Conservation (phyloP, 305 asterid species). For the Fraxinus velutina region DNA sequence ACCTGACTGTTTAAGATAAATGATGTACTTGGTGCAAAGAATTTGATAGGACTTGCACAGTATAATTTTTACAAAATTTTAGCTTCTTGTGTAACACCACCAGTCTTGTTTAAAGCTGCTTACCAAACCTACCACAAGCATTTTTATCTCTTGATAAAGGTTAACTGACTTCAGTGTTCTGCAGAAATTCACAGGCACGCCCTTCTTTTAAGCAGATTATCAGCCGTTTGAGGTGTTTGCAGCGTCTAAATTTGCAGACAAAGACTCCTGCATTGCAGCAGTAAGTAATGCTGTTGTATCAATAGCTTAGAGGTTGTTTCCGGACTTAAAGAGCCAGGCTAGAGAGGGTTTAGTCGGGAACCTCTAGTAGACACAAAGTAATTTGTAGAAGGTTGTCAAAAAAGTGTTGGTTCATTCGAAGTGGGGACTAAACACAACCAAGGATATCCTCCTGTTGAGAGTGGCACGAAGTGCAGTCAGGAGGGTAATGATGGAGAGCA, state of each 20-base stretch:
- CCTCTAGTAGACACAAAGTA: constrained; percentile 31
- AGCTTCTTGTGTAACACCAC: background rate
- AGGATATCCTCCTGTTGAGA: constrained; percentile 34
- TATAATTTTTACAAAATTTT: background rate
- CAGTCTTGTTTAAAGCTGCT: background rate
- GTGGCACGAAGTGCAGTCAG: constrained; percentile 37
- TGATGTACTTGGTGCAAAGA: background rate
- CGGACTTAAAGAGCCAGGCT: constrained; percentile 33
- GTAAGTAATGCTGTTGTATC: constrained; percentile 32
- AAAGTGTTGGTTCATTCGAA: constrained; percentile 77
- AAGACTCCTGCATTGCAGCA: constrained; percentile 31
- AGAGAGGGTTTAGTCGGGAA: constrained; percentile 22
- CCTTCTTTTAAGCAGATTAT: constrained; percentile 88
- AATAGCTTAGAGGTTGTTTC: constrained; percentile 35
- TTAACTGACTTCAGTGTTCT: constrained; percentile 5
- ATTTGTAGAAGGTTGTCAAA: constrained; percentile 27
- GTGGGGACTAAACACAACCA: constrained; percentile 63
- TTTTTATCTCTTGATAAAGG: background rate
- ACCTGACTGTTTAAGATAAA: background rate
- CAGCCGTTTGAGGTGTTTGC: constrained; percentile 67
- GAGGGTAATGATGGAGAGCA: constrained; percentile 15
- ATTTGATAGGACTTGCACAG: background rate
- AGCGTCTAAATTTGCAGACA: constrained; percentile 47
- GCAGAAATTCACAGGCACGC: constrained; percentile 73
- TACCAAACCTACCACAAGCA: background rate